Conservation (phyloP, 306 rosid genomes). For the Crotalaria pallida region DNA sequence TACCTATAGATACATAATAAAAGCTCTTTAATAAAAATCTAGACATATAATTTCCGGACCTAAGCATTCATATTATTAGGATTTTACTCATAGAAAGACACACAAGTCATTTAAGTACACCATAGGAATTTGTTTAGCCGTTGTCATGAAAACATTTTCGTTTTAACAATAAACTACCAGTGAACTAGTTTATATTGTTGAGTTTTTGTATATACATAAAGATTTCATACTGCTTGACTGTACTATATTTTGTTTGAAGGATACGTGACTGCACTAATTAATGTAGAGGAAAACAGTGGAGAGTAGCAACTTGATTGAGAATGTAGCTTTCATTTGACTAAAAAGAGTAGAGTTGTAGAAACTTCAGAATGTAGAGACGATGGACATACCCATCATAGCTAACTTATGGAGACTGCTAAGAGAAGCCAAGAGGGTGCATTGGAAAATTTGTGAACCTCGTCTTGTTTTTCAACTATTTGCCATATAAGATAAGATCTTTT, state of each 20-base stretch:
- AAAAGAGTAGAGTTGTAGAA: neutral
- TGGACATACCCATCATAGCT: neutral
- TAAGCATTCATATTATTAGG: too few species aligned
- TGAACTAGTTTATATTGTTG: neutral
- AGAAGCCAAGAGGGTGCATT: neutral
- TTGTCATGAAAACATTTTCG: too few species aligned
- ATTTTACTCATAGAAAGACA: too few species aligned
- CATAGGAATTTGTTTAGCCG: too few species aligned
- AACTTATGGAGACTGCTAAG: neutral
- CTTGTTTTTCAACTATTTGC: neutral
- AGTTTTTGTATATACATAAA: neutral
- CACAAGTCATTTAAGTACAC: too few species aligned
- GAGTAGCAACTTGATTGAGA: neutral
- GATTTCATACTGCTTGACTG: neutral
- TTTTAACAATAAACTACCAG: neutral
- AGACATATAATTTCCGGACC: too few species aligned
- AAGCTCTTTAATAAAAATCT: too few species aligned
- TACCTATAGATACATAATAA: too few species aligned
- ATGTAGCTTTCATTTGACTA: neutral
- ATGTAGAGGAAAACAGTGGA: neutral
- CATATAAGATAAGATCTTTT: neutral
- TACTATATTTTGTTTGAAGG: too few species aligned
- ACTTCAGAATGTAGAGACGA: neutral
- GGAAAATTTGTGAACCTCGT: neutral
- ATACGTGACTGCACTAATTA: neutral